These are phyloP conservation scores for Trichocomaceae sp. DNA, from an alignment of 2,329 filamentous ascomycete genomes.

Conservation along the genomic window DNA sequence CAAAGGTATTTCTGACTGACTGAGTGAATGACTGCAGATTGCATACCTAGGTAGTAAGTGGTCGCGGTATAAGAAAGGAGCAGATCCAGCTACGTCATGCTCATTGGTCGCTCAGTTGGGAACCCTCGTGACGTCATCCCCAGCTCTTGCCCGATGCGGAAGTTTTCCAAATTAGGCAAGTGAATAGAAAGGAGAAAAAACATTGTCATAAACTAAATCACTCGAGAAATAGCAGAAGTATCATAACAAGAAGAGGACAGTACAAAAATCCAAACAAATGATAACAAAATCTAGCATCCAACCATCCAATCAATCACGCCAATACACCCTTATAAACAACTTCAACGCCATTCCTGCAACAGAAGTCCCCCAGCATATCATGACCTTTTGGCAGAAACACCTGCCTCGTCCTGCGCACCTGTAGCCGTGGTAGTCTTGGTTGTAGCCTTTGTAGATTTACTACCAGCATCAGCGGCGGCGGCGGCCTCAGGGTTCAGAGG, in stretches of 20 bases:
- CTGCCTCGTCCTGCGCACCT: not conserved
- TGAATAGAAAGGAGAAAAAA: not conserved
- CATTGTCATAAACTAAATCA: not conserved
- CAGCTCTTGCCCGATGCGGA: conserved; percentile 12
- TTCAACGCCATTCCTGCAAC: conserved; percentile 3
- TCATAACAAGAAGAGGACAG: not conserved
- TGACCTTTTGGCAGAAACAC: not conserved
- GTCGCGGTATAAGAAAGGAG: not conserved
- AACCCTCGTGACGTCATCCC: conserved; percentile 8
- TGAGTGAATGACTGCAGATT: not conserved
- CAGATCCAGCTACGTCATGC: not conserved
- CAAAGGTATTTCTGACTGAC: not conserved
- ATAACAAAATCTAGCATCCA: not conserved
- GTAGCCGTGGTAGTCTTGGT: not conserved
- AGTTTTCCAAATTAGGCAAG: not conserved
- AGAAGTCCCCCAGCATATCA: not conserved
- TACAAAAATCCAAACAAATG: not conserved
- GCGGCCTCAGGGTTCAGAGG: conserved; percentile 38
- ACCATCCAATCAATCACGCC: conserved; percentile 2
- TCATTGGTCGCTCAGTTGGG: conserved; percentile 2
- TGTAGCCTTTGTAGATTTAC: not conserved
- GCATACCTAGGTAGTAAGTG: no score
- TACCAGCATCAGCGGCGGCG: conserved; percentile 5
- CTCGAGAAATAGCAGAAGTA: not conserved
- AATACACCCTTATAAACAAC: not conserved